phyloP scores from a whole-genome alignment of 73 alveolate genomes.

The Blepharisma japonicum region DNA sequence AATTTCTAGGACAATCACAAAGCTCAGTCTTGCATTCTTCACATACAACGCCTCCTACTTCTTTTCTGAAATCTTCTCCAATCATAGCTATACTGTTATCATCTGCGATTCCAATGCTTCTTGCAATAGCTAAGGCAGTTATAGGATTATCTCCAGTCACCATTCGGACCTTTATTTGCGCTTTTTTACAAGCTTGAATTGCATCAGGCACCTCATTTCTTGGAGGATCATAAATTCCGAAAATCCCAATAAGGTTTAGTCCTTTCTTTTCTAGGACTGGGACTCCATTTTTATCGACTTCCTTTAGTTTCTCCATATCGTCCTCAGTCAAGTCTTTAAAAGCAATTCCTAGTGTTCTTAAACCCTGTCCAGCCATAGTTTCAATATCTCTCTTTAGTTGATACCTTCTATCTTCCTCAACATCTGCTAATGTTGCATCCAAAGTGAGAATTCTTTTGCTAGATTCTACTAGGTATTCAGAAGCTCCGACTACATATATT shows the following conservation, averaged over 20 bases:
- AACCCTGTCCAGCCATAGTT: slow-evolving; percentile 59
- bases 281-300: slow-evolving; percentile 44
- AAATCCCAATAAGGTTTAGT: slow-evolving; percentile 60
- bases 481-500: slow-evolving; percentile 64
- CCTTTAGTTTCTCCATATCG: slow-evolving; percentile 32
- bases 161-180: slow-evolving; percentile 49
- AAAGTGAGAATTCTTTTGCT: slow-evolving; percentile 55
- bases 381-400: slow-evolving; percentile 48
- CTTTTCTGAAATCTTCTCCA: slow-evolving; percentile 63
- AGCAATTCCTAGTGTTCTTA: slow-evolving; percentile 41
- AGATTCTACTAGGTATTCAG: slow-evolving; percentile 54
- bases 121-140: slow-evolving; percentile 51
- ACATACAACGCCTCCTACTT: slow-evolving; percentile 67
- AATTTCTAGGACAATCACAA: slow-evolving; percentile 43
- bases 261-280: slow-evolving; percentile 53
- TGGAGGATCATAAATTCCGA: slow-evolving; percentile 71
- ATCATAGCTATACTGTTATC: slow-evolving; percentile 47
- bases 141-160: slow-evolving; percentile 63
- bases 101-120: slow-evolving; percentile 24
- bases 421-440: slow-evolving; percentile 34
- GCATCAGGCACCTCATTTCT: slow-evolving; percentile 69
- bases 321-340: slow-evolving; percentile 38
- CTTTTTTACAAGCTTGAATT: slow-evolving; percentile 39
- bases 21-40: slow-evolving; percentile 52
- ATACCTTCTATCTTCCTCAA: slow-evolving; percentile 38